These are phyloP conservation scores for Teunomyces barrocoloradensis DNA, from an alignment of 805 yeast genomes.

Conservation along the genomic window DNA sequence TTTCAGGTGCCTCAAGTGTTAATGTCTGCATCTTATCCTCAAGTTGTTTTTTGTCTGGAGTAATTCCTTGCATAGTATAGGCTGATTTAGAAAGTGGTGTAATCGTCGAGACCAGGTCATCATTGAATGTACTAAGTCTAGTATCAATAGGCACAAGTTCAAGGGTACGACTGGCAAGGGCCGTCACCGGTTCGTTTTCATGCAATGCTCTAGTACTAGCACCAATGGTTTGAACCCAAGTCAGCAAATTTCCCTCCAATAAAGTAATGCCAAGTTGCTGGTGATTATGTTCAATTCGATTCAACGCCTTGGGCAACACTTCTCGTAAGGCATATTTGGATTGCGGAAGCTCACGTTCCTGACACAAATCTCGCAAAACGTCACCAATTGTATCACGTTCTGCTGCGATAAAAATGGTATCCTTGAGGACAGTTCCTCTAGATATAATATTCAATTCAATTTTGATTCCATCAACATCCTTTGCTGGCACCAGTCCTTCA, in stretches of 20 bases:
- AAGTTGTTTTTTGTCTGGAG: conserved; percentile 20
- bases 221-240: not conserved
- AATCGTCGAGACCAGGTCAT: not conserved
- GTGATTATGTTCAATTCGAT: not conserved
- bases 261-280: conserved; percentile 1
- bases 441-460: conserved; percentile 1
- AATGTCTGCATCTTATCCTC: conserved; percentile 16
- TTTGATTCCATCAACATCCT: not conserved
- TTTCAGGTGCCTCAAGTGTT: not conserved
- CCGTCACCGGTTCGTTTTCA: conserved; percentile 11
- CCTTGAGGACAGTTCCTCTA: not conserved
- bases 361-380: conserved; percentile 27
- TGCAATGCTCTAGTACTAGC: not conserved
- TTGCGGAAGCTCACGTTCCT: conserved; percentile 25
- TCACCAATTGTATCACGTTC: conserved; percentile 18
- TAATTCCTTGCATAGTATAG: conserved; percentile 18
- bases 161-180: conserved; percentile 14
- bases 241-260: conserved; percentile 1
- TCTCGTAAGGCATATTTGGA: conserved; percentile 25
- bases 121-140: not conserved
- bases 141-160: conserved; percentile 16
- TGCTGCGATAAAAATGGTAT: conserved; percentile 2
- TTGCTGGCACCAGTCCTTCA: not conserved
- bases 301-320: conserved; percentile 8
- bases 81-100: conserved; percentile 27